phyloP scores from a whole-genome alignment of 495 filamentous ascomycete genomes.

The Penicillium desertorum region DNA sequence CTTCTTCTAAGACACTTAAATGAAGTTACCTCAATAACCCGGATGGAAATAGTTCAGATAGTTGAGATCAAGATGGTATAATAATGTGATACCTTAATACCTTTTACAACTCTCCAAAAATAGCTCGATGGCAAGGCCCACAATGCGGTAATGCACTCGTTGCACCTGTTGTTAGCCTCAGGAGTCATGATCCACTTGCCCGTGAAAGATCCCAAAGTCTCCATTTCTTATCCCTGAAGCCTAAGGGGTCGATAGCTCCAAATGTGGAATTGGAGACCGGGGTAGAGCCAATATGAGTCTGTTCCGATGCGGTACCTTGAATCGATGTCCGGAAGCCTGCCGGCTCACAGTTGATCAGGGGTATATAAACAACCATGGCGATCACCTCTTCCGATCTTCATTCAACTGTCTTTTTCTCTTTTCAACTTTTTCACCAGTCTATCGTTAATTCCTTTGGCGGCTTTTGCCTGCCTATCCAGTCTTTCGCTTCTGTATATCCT shows the following conservation, averaged over 20 bases:
- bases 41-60: background rate
- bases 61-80: background rate
- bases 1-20: background rate
- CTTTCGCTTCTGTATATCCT: slow-evolving; percentile 18
- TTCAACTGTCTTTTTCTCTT: slow-evolving; percentile 29
- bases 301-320: slow-evolving; percentile 5
- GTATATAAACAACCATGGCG: slow-evolving; percentile 43
- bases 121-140: slow-evolving; percentile 15
- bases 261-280: slow-evolving; percentile 30
- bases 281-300: slow-evolving; percentile 18
- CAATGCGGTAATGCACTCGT: slow-evolving; percentile 14
- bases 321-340: slow-evolving; percentile 12
- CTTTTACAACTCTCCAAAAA: slow-evolving; percentile 7
- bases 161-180: slow-evolving; percentile 10
- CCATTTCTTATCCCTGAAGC: slow-evolving; percentile 22
- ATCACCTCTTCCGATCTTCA: slow-evolving; percentile 24
- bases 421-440: slow-evolving; percentile 35
- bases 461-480: slow-evolving; percentile 20
- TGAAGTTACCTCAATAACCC: background rate
- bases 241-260: slow-evolving; percentile 27
- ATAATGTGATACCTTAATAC: background rate
- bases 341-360: slow-evolving; percentile 28
- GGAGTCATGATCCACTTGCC: slow-evolving; percentile 20
- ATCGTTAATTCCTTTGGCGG: slow-evolving; percentile 35
- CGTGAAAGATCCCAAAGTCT: slow-evolving; percentile 23